Conservation (phyloP, 768 basidiomycete genomes). For the Chalciporus pseudorubinellus region DNA sequence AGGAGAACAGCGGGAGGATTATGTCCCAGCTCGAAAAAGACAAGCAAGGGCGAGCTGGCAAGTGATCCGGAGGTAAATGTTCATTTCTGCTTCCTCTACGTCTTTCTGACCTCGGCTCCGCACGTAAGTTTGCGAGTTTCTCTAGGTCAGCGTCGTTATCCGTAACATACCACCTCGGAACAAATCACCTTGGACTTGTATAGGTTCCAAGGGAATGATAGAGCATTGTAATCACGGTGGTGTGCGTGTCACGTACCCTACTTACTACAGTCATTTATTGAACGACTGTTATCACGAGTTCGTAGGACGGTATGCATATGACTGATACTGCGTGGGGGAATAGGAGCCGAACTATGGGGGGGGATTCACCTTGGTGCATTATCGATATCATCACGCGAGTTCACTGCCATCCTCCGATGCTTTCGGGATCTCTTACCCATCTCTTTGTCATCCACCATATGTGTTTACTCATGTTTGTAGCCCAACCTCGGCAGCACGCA, state of each 20-base stretch:
- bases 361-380: no score
- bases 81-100: neutral
- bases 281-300: no score
- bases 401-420: no score
- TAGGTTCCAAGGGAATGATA: neutral
- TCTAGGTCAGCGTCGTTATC: neutral
- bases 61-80: conserved; percentile 4
- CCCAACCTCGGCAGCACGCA: no score
- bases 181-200: neutral
- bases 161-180: neutral
- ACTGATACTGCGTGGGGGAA: no score
- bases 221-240: neutral
- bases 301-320: no score
- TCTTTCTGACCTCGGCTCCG: conserved; percentile 1
- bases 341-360: no score
- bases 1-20: conserved; percentile 26
- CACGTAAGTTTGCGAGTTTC: neutral
- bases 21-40: conserved; percentile 18
- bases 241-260: no score
- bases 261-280: no score
- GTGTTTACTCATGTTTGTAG: neutral
- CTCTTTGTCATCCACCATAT: neutral
- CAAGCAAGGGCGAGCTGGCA: neutral
- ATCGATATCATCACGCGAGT: no score
- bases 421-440: no score